Evolutionary conservation across 768 basidiomycete species (phyloP), one percentile per base, ranked within the genome.

Genomic region (Piloderma croceum): DNA sequence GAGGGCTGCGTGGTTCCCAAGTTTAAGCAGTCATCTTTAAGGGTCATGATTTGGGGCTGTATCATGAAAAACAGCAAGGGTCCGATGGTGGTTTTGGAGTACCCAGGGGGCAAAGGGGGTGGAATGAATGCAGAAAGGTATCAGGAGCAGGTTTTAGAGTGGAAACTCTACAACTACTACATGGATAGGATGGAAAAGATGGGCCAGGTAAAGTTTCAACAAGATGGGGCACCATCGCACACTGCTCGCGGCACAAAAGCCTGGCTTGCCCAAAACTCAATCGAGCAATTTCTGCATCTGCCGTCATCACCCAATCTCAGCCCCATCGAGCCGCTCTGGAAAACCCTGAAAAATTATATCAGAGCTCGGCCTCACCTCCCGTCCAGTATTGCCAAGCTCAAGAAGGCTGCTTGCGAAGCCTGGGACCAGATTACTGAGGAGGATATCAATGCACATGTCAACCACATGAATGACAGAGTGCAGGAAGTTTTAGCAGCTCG

Each of bases 231-330:
- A 3, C 31, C 46, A 15, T 15, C 22, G 15, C 46, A 47, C 27
- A 17, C 24, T 3, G 24, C 29, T 4, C 31, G 36, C 24, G 10
- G 18, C 12, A 47, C 42, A 27, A 29, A 39, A 42, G 18, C 39
- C 20, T 65, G 58, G 55, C 43, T 61, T 24, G 11, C 18, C 1
- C 7, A 48, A 13, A 24, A 58, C 43, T 7, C 35, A 7, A 51
- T 64, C 20, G 34, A 41, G 19, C 38, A 54, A n/a, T 47, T 40
- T 20, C 38, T 31, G 10, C 43, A 45, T 24, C 43, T 39, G n/a
- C 39, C 39, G 6, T 3, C 39, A 19, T 45, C 43, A 5, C 39
- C 43, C 5, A 39, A 45, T 39, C 5, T 41, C 21, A 31, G 17
- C 13, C 40, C 43, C 11, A 40, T 41, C 10, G 43, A 45, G 24